Evolutionary conservation across 495 filamentous ascomycete species (phyloP), one percentile per base, ranked within the genome.

Genomic region (Hypoxylon rickii): DNA sequence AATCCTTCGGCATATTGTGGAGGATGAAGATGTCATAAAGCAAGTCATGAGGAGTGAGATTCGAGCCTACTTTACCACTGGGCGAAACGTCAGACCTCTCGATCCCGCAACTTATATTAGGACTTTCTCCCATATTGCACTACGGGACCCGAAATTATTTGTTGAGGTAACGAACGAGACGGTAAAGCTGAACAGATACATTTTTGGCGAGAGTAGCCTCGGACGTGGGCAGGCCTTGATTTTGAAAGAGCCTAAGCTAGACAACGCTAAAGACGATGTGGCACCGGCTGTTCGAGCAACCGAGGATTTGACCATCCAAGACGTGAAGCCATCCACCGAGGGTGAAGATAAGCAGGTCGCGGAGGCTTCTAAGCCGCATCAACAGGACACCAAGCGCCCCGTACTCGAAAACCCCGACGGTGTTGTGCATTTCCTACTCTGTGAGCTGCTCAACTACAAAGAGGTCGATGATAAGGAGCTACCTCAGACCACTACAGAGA

Each of bases 21-120:
- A 99, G 72, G 95, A 99, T 62, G 91, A 94, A 45, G 84, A 90
- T 40, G 93, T 87, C 0, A 79, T 97, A 31, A 90, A 89, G 43
- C 89, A 96, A 62, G 86, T 97, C 64, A 97, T 99, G 90, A 80
- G 87, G 46, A 87, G 87, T 31, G 94, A 97, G 63, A 96, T 99
- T 62, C 82, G 86, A 47, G 70, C 84, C 15, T 86, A 80, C 65
- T 39, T 66, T 5, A 33, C 43, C n/a, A 87, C 96, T 51, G 79
- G 88, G 49, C 84, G 90, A 37, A 80, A 82, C 6, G 72, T 78
- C 41, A 79, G 87, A 7, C 71, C 78, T 19, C 80, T 86, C 11
- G 93, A 97, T 60, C 83, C 86, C 4, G 76, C 83, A 12, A 76
- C 73, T 13, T 97, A 89, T 68, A 80, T 91, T 20, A 85, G 89